Base-by-base conservation (phyloP, 1,139 yeast species). In the Nematodospora anomalae region DNA sequence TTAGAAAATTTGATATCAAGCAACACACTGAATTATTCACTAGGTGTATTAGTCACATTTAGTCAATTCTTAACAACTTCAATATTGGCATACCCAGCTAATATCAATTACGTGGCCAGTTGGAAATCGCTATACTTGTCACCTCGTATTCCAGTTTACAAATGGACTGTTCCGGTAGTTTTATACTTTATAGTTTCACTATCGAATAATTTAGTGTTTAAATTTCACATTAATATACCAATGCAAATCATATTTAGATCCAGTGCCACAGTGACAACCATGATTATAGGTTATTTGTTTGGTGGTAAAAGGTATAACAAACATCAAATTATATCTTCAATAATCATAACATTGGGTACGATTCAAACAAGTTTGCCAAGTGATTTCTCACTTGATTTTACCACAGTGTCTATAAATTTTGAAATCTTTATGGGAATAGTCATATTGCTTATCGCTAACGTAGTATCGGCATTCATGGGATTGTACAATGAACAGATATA, bases 211-310 rank as follows among this genome's bases (percentile, higher is more conserved):
- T n/a, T n/a, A n/a, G n/a, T n/a, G n/a, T n/a, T n/a, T n/a, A n/a
- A n/a, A n/a, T n/a, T n/a, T n/a, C n/a, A n/a, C n/a, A n/a, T n/a
- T n/a, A n/a, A n/a, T n/a, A n/a, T n/a, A n/a, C n/a, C n/a, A n/a
- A n/a, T 4, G 23, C 88, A 83, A 50, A 82, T 83, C 23, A 74
- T 83, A 5, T 70, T 83, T 47, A 58, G 90, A 40, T 80, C 88
- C 6, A 74, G 83, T 4, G 80, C 86, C 1, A 75, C 86, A 0
- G 76, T 79, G 6, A 60, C 79, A 13, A 79, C 86, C 0, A 74
- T 84, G 80, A 27, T 72, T 0, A 61, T 80, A 9, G 88, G 90
- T 2, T 67, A 60, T 43, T n/a, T 65, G 2, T 52, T 75, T 25
- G 68, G 65, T 32, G 57, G 71, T 3, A 79, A 73, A 47, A 54